phyloP scores from a whole-genome alignment of 2,329 filamentous ascomycete species.

The Fusarium subtropicale region DNA sequence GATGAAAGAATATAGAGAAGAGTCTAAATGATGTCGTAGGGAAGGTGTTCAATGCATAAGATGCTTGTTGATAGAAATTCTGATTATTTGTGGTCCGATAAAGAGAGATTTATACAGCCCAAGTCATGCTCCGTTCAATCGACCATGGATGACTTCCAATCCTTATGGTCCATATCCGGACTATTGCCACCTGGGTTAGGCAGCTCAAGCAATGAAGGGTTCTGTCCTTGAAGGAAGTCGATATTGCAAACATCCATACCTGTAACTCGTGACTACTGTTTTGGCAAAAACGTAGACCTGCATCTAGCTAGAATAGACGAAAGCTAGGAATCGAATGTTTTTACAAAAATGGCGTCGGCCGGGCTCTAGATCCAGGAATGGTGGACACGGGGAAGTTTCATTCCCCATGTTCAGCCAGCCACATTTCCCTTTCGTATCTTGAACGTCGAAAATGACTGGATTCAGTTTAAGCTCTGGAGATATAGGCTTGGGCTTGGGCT shows the following conservation, averaged over 20 bases:
- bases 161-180: not conserved
- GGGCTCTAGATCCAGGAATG: not conserved
- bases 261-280: too few relatives aligned
- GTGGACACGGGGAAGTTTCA: not conserved
- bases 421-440: not conserved
- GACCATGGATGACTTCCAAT: not conserved
- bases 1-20: not conserved
- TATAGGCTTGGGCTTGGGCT: not conserved
- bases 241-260: not conserved
- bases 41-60: not conserved
- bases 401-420: not conserved
- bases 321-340: not conserved
- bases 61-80: not conserved
- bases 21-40: too few relatives aligned
- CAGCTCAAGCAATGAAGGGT: not conserved
- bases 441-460: not conserved
- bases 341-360: not conserved
- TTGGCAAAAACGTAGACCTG: not conserved
- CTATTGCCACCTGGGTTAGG: too few relatives aligned
- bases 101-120: not conserved
- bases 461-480: not conserved
- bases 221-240: not conserved
- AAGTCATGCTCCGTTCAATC: accelerated
- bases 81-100: too few relatives aligned
- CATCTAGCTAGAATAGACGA: not conserved